A percentile compares a stretch with the other conserved stretches of the same genome.
These are phyloP conservation scores for Fomitopsis schrenkii DNA, from an alignment of 1,284 basidiomycete species.

Conservation along the genomic window DNA sequence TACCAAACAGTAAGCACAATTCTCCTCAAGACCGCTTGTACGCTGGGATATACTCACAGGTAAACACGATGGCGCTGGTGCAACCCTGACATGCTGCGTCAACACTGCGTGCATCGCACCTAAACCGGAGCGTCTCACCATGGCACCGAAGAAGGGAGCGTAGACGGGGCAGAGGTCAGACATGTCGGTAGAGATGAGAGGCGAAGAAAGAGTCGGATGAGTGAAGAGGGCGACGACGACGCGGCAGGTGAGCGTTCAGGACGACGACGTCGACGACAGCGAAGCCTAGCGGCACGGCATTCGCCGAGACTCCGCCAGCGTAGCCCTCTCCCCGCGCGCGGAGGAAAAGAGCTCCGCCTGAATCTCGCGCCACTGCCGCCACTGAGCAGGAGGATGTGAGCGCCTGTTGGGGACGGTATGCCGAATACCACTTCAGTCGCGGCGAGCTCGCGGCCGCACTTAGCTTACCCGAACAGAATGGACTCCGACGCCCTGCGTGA, in stretches of 20 bases:
- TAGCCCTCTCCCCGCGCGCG: background rate
- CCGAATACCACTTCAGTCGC: slow-evolving; percentile 1
- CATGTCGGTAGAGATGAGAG: slow-evolving; percentile 38
- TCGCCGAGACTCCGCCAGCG: slow-evolving; percentile 3
- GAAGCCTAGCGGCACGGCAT: background rate
- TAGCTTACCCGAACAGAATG: background rate
- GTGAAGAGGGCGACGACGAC: slow-evolving; percentile 1
- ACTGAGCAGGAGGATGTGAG: background rate
- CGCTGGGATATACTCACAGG: slow-evolving; percentile 81
- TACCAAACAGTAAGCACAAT: background rate
- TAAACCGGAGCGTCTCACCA: slow-evolving; percentile 53
- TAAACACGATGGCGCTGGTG: slow-evolving; percentile 96
- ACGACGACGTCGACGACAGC: slow-evolving; percentile 3
- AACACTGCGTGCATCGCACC: slow-evolving; percentile 8
- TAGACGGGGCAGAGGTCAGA: slow-evolving; percentile 92
- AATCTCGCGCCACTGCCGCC: background rate
- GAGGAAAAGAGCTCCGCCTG: background rate
- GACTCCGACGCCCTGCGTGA: background rate
- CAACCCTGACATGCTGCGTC: slow-evolving; percentile 62
- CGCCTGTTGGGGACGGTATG: background rate
- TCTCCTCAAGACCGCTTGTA: slow-evolving; percentile 97
- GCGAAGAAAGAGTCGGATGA: background rate
- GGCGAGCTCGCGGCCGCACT: background rate
- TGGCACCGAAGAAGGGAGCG: slow-evolving; percentile 96
- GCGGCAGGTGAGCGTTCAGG: background rate